A percentile compares a stretch with the other conserved stretches of the same genome.
These are phyloP conservation scores for Boletellus ananiceps DNA, from an alignment of 768 basidiomycete species.

Conservation along the genomic window DNA sequence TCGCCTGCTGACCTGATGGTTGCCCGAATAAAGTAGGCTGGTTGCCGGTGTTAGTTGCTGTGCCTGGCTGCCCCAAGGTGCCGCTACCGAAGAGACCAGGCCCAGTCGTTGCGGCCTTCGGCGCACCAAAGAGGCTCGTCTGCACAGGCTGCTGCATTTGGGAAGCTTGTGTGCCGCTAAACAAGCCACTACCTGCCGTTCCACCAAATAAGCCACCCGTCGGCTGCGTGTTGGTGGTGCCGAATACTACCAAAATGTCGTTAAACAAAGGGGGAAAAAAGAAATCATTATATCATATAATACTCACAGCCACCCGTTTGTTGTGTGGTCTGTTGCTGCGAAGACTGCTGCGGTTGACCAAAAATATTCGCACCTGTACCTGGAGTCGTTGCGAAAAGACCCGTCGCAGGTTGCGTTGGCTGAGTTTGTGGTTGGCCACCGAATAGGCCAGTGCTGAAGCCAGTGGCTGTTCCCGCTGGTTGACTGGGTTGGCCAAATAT, in stretches of 20 bases:
- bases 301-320: constrained; percentile 35
- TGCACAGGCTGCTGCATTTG: constrained; percentile 36
- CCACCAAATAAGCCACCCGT: constrained; percentile 37
- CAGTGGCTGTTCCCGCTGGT: constrained; percentile 32
- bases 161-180: constrained; percentile 31
- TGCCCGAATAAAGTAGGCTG: constrained; percentile 48
- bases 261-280: constrained; percentile 6
- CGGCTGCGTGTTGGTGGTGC: constrained; percentile 27
- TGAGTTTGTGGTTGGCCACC: constrained; percentile 26
- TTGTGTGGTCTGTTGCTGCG: constrained; percentile 39
- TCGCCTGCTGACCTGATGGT: constrained; percentile 40
- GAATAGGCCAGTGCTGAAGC: constrained; percentile 33
- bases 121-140: constrained; percentile 26
- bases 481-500: constrained; percentile 49
- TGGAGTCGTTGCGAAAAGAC: constrained; percentile 30
- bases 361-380: constrained; percentile 29
- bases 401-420: constrained; percentile 21
- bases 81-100: constrained; percentile 48
- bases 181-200: constrained; percentile 32
- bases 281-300: background rate
- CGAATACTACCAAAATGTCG: constrained; percentile 31
- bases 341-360: constrained; percentile 26
- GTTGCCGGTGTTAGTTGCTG: constrained; percentile 27
- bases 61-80: constrained; percentile 41
- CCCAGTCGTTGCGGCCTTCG: constrained; percentile 31